Evolutionary conservation across 129 eudicot genomes (phyloP).

Genomic region (Centrapalus pauciflorus): DNA sequence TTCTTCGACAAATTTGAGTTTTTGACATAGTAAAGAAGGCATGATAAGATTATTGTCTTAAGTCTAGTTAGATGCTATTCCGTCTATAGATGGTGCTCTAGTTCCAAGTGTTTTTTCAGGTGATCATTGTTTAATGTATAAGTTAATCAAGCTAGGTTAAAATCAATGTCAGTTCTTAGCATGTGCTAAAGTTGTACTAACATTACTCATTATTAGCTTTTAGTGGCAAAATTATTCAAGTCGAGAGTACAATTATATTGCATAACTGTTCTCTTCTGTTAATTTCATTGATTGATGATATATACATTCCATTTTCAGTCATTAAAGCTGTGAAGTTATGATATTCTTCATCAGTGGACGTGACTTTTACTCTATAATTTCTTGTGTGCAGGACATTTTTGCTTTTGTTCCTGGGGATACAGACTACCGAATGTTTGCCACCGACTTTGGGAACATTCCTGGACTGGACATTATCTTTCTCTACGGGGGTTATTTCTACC

Average conservation of each 20-base stretch:
- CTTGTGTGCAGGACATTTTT: slow-evolving; percentile 73
- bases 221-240: background rate
- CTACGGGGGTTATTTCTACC: slow-evolving; percentile 84
- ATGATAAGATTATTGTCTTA: slow-evolving; percentile 4
- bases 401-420: slow-evolving; percentile 88
- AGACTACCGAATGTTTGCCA: slow-evolving; percentile 92
- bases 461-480: slow-evolving; percentile 93
- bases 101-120: background rate
- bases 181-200: background rate
- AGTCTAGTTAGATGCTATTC: background rate
- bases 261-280: background rate
- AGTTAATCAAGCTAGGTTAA: background rate
- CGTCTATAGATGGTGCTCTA: background rate
- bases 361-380: background rate
- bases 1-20: background rate
- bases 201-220: background rate
- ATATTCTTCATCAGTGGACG: background rate
- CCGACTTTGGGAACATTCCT: slow-evolving; percentile 84
- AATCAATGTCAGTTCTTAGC: background rate
- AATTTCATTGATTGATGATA: background rate
- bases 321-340: background rate
- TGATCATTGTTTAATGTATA: background rate
- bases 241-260: background rate
- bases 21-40: slow-evolving; percentile 13
- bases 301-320: background rate